Conservation (phyloP, 192 early-diverging fungal species). For the Pilaira anomala region DNA sequence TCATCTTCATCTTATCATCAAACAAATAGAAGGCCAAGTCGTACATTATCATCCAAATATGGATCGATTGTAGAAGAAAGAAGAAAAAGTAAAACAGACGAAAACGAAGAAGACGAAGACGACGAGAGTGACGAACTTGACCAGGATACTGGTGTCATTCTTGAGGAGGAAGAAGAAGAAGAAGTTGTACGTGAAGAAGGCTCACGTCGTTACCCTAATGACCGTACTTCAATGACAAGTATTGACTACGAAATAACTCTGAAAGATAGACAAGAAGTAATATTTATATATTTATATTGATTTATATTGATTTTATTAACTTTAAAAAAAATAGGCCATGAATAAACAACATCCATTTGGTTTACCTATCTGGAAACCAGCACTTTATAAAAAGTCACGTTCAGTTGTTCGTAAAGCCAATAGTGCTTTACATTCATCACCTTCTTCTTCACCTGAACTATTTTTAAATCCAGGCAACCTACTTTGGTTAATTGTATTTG, state of each 20-base stretch:
- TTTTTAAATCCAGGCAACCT: conserved; percentile 84
- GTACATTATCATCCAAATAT: neutral
- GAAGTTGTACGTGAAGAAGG: neutral
- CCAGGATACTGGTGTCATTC: no score
- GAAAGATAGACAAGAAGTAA: conserved; percentile 58
- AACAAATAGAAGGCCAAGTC: conserved; percentile 1
- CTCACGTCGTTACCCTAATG: conserved; percentile 6
- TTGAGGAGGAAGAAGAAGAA: neutral
- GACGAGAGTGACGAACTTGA: no score
- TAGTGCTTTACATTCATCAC: conserved; percentile 73
- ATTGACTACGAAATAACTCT: conserved; percentile 48
- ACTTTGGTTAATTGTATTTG: conserved; percentile 81
- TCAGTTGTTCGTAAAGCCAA: conserved; percentile 80
- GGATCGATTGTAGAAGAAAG: no score
- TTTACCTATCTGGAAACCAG: conserved; percentile 97
- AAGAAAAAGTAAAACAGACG: no score
- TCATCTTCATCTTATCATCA: neutral
- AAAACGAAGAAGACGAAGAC: no score
- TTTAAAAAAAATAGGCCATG: conserved; percentile 52
- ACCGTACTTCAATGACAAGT: conserved; percentile 14
- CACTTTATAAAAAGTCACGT: conserved; percentile 91
- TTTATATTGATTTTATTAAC: neutral
- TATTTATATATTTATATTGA: neutral
- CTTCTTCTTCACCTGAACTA: conserved; percentile 55
- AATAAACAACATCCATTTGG: conserved; percentile 91